These are phyloP conservation scores for Solanum chacoense DNA, from an alignment of 305 asterid species.

Conservation along the genomic window DNA sequence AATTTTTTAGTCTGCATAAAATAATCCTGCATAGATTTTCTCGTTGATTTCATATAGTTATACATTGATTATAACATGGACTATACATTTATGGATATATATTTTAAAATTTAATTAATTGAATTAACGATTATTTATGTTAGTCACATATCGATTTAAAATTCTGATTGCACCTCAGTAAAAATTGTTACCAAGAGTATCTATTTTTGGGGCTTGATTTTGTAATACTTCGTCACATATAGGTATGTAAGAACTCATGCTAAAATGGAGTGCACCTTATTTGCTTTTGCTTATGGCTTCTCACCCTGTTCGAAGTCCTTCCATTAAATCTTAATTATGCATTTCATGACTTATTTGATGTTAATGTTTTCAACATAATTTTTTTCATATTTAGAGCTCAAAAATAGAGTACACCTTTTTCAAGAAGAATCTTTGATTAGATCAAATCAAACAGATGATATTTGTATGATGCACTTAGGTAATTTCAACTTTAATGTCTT, in stretches of 20 bases:
- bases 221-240: background rate
- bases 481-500: background rate
- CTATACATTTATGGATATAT: background rate
- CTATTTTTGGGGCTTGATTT: background rate
- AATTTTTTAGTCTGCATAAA: no score
- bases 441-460: background rate
- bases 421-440: conserved; percentile 27
- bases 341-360: background rate
- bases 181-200: background rate
- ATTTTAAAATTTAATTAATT: background rate
- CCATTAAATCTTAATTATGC: rapidly evolving
- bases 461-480: background rate
- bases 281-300: no score
- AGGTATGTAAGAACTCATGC: background rate
- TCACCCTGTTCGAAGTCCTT: rapidly evolving
- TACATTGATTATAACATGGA: background rate
- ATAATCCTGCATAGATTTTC: background rate
- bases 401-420: background rate
- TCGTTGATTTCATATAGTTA: background rate
- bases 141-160: background rate
- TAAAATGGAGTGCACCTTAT: background rate
- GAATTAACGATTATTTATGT: background rate
- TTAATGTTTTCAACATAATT: rapidly evolving
- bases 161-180: background rate
- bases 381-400: rapidly evolving